Base-by-base conservation (phyloP, 2,329 filamentous ascomycete genomes). In the Bimuria novae-zelandiae region DNA sequence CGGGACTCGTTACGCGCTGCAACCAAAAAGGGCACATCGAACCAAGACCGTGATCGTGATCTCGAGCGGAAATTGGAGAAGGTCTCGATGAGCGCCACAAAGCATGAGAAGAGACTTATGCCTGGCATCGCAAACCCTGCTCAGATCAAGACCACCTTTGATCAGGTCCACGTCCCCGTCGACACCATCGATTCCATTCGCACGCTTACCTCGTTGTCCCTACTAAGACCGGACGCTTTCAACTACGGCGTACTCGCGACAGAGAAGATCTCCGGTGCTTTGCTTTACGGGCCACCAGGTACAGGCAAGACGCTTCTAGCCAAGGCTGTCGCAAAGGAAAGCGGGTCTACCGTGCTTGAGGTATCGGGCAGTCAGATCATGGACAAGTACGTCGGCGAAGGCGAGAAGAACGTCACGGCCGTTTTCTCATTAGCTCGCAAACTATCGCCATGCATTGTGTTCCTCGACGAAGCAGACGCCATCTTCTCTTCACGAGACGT, bases 381-480 rank as follows among this genome's bases (percentile, higher is more conserved):
- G 73, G 90, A 97, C 71, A 97, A 95, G 84, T 97, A 90, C 73
- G 90, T 97, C 3, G 94, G 94, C 19, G 92, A 97, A 72, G 90
- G 90, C 54, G 94, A 99, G 77, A 97, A 97, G 81, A 96, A 96
- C 69, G 71, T 97, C 49, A 88, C 89, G 47, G 93, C 93, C 0
- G 87, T 97, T 35, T 99, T 99, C 76, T 89, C 86, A 0, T 80
- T 97, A 0, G 94, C 94, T 3, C 91, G 91, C 75, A 96, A 96
- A 73, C 83, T 97, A 7, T 88, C 89, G 1, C 94, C 94, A 0
- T 92, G 92, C 67, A 88, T 99, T 14, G 90, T 99, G 45, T 97
- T 99, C 76, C 91, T 99, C 57, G 94, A 99, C 68, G 94, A 99
- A 76, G 94, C 92, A 19, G 94, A 99, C 71, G 89, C 93, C 7